Evolutionary conservation across 495 filamentous ascomycete genomes (phyloP), one percentile per base, ranked within the genome.

Genomic region (Penicillium manginii): DNA sequence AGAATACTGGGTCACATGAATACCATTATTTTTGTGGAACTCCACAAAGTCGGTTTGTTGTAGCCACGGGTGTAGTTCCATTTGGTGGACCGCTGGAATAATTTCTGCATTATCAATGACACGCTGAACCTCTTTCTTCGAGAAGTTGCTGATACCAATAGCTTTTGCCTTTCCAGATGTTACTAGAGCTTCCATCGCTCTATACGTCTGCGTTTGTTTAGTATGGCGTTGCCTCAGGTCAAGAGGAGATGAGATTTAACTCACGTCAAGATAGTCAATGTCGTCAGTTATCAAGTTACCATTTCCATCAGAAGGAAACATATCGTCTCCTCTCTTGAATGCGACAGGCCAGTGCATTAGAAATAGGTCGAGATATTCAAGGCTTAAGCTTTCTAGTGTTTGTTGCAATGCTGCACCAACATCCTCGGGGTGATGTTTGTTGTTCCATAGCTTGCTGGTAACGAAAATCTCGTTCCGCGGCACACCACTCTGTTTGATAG

Each of bases 61-160:
- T 33, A 90, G 70, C 73, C 75, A 84, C 9, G 85, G 85, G 59
- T 88, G 84, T 11, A 69, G 58, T 65, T 89, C 88, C 52, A 89
- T 70, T 67, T 91, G 86, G 67, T 91, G 86, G 11, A 80, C 85
- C 1, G 87, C 85, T 3, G 87, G 87, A 1, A 86, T 81, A 35
- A 89, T 77, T 5, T 66, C 73, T 19, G 78, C 73, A 31, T 88
- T 81, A 52, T 84, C 76, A n/a, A 93, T 50, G 15, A 93, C 62
- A 47, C 80, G 78, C 72, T 91, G 85, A 55, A 92, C 70, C 60
- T 93, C 87, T 14, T 74, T 78, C 56, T 86, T 80, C 21, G 81
- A 84, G 73, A 91, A 92, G 74, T 93, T 96, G 61, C 86, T 88
- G 7, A 94, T 82, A 2, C 91, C 91, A 61, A 96, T 91, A 4